Conservation (phyloP, 2,329 filamentous ascomycete genomes). For the Ophiostoma himal-ulmi region DNA sequence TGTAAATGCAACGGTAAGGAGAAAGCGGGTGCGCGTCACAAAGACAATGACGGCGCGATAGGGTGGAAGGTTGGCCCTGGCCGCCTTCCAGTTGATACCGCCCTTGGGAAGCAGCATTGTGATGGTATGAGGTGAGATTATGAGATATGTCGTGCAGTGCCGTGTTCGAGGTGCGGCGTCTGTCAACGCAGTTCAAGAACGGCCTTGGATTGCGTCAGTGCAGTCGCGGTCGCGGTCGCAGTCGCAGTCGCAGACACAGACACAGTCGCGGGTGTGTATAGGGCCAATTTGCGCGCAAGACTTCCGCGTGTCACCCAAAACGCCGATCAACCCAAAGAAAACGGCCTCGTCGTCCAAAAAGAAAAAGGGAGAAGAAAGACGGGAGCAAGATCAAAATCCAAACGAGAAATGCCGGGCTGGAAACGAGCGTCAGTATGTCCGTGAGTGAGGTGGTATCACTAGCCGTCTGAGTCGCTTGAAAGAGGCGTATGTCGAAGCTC, state of each 20-base stretch:
- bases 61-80: constrained; percentile 71
- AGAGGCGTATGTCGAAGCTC: background rate
- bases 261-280: constrained; percentile 1
- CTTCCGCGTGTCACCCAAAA: constrained; percentile 20
- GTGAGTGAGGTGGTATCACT: background rate
- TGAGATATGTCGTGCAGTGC: background rate
- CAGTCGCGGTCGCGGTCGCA: background rate
- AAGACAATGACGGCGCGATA: constrained; percentile 65
- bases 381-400: background rate
- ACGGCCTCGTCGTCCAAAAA: constrained; percentile 5
- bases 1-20: constrained; percentile 65
- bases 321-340: constrained; percentile 9
- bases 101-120: constrained; percentile 86
- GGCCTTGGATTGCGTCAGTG: background rate
- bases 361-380: background rate
- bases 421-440: background rate
- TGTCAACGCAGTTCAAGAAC: background rate
- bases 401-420: background rate
- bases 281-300: constrained; percentile 14
- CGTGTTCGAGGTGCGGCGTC: background rate
- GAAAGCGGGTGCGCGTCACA: constrained; percentile 69
- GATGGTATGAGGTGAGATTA: constrained; percentile 26
- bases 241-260: constrained; percentile 5
- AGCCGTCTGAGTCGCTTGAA: background rate
- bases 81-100: constrained; percentile 87